Evolutionary conservation across 176 grass and related monocot genomes (phyloP).

Genomic region (Carex pumila): DNA sequence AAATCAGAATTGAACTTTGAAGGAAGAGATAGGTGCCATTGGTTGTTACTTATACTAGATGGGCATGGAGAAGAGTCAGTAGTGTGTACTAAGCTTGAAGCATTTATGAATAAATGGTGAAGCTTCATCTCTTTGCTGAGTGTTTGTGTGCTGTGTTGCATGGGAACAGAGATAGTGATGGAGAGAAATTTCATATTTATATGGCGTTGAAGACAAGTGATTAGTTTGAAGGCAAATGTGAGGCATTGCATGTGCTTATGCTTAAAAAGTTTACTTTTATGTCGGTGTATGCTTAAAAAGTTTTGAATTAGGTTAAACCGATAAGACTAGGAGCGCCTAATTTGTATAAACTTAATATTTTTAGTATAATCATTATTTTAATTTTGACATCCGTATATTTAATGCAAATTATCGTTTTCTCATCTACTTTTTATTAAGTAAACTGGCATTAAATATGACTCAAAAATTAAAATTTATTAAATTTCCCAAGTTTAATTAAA

Average conservation of each 20-base stretch:
- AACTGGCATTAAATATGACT: too few species aligned
- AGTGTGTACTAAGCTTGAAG: neutral
- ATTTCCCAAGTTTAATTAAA: too few species aligned
- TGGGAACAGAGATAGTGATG: neutral
- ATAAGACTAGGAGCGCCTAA: neutral
- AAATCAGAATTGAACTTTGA: conserved; percentile 16
- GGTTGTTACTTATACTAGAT: neutral
- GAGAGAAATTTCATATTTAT: neutral
- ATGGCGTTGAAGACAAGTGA: neutral
- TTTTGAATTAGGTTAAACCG: neutral
- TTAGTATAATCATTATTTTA: too few species aligned
- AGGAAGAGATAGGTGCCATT: conserved; percentile 10
- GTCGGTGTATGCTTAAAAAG: neutral
- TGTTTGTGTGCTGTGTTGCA: neutral
- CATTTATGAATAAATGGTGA: conserved; percentile 20
- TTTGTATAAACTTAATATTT: neutral
- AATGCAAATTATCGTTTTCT: too few species aligned
- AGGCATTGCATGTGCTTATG: conserved; percentile 5
- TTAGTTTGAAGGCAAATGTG: neutral
- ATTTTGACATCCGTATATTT: too few species aligned
- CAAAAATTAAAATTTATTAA: too few species aligned
- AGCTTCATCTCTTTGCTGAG: conserved; percentile 5
- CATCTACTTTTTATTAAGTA: too few species aligned
- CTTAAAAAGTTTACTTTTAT: neutral
- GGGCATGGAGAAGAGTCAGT: neutral